These are phyloP conservation scores for Hypoxylon sp. DNA, from an alignment of 2,329 filamentous ascomycete genomes.

Conservation along the genomic window DNA sequence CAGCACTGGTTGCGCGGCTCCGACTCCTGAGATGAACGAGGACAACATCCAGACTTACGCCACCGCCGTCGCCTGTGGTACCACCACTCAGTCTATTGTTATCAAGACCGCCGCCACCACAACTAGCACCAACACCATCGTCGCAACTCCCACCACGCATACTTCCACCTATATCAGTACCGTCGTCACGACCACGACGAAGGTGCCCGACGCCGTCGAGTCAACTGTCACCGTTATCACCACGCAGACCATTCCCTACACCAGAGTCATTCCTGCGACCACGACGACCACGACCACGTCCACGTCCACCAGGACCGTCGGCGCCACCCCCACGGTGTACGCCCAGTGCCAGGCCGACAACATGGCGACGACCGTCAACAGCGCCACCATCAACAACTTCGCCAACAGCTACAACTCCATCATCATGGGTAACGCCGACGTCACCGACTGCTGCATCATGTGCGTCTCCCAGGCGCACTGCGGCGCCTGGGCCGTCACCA, in stretches of 20 bases:
- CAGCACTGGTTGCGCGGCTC: constrained; percentile 9
- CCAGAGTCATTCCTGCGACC: constrained; percentile 11
- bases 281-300: constrained; percentile 7
- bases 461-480: constrained; percentile 17
- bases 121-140: constrained; percentile 12
- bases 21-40: constrained; percentile 18
- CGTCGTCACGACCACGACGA: constrained; percentile 16
- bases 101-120: constrained; percentile 4
- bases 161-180: constrained; percentile 16
- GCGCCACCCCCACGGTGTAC: constrained; percentile 21
- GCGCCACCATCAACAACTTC: constrained; percentile 22
- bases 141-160: constrained; percentile 13
- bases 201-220: constrained; percentile 15
- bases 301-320: constrained; percentile 16
- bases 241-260: constrained; percentile 17
- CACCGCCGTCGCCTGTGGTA: constrained; percentile 21
- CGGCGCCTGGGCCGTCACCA: constrained; percentile 13
- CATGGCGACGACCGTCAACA: constrained; percentile 16
- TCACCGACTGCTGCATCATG: constrained; percentile 18
- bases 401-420: neutral
- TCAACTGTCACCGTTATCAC: constrained; percentile 9
- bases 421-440: constrained; percentile 9
- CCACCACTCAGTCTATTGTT: constrained; percentile 10
- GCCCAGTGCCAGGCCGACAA: constrained; percentile 21
- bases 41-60: constrained; percentile 19